These are phyloP conservation scores for Blastocystis sp. DNA, from an alignment of 352 stramenopile genomes.

Conservation along the genomic window DNA sequence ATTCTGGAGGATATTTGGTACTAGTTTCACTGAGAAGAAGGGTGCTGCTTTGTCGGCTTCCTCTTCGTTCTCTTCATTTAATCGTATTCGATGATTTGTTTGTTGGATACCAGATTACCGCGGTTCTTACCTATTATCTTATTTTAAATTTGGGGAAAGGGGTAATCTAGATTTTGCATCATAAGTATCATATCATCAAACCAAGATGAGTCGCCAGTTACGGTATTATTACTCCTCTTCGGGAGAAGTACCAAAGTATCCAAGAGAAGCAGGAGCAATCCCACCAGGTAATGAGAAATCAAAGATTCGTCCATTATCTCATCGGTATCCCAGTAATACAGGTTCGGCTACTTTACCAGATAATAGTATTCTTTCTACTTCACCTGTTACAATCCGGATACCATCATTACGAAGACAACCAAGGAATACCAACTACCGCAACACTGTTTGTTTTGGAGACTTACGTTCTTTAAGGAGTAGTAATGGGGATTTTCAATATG, in stretches of 20 bases:
- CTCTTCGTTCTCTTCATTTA: not conserved
- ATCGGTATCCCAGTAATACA: not conserved
- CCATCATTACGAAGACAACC: not conserved
- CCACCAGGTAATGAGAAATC: not conserved
- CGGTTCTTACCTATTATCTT: not conserved
- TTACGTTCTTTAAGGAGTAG: not conserved
- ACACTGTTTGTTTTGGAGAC: not conserved
- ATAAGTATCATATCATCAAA: not conserved
- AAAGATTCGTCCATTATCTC: not conserved
- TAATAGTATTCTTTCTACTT: not conserved
- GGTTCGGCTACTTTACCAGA: not conserved
- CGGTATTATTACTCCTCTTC: not conserved
- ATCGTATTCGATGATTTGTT: not conserved
- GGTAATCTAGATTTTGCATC: not conserved
- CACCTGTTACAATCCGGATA: not conserved
- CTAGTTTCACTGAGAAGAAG: constrained; percentile 68
- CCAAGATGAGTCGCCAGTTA: not conserved
- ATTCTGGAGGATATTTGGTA: constrained; percentile 98
- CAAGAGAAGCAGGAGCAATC: not conserved
- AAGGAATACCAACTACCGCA: not conserved
- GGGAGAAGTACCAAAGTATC: not conserved
- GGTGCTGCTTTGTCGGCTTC: not conserved
- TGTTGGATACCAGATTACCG: not conserved
- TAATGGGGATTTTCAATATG: not conserved
- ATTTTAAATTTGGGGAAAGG: not conserved